Evolutionary conservation across 2,329 filamentous ascomycete genomes (phyloP), one percentile per base, ranked within the genome.

Genomic region (Rachicladosporium sp.): DNA sequence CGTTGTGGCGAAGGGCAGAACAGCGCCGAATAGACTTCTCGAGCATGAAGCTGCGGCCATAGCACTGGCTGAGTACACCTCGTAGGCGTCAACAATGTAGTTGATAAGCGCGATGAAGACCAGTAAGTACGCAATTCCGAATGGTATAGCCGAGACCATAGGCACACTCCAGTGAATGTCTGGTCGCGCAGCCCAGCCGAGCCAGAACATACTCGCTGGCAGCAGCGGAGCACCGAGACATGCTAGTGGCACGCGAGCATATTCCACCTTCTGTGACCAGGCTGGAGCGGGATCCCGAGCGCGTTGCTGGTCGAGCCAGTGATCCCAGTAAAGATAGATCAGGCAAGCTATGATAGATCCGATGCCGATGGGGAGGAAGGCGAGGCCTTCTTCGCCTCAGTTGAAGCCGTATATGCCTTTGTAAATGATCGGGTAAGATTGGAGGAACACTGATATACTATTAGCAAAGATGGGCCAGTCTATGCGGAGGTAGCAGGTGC

Each of bases 21-120:
- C 56, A 0, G 84, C 85, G 43, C 81, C 87, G 65, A 93, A 91
- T 12, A 71, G 68, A 47, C 80, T 86, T 38, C 88, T 73, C 42
- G 82, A 74, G 57, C 91, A 84, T 35, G 80, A 81, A 53, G 93
- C 91, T 33, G 86, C 85, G 9, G 87, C 85, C 59, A 94, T 69
- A 3, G 86, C 85, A 42, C 73, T 78, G 35, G 82, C 82, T 19
- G 82, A 81, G 56, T 83, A 86, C 19, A 76, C 61, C 39, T 81
- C 80, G 60, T 88, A 88, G 13, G 81, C 80, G 41, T 71, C 67
- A 27, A 69, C 65, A 11, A 70, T 58, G 57, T 86, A 82, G 49
- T 84, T 80, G 61, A 74, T 51, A 21, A 65, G 50, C 48, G 68
- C 54, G 68, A 69, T 63, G 65, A 74, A 64, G 44, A 70, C 59